These are phyloP conservation scores for Melanopsichium pennsylvanicum DNA, from an alignment of 1,284 basidiomycete genomes.

Conservation along the genomic window DNA sequence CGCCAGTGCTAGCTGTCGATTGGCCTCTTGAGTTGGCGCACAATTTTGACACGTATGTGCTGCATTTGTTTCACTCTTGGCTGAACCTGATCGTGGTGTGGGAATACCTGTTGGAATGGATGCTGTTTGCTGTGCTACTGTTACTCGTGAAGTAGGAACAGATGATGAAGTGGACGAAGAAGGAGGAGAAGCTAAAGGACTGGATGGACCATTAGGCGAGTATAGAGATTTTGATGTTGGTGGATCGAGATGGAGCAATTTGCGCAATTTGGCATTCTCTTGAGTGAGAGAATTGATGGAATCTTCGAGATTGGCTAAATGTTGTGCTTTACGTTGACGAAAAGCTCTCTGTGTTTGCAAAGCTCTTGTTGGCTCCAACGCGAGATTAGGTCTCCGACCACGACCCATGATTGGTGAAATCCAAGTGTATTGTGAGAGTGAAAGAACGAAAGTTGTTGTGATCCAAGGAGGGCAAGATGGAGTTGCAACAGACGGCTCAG, in stretches of 20 bases:
- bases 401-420: constrained; percentile 31
- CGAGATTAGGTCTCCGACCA: constrained; percentile 42
- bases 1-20: constrained; percentile 20
- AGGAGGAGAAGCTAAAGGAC: background rate
- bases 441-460: no score
- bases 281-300: constrained; percentile 17
- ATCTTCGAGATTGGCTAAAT: constrained; percentile 34
- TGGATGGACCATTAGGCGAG: background rate
- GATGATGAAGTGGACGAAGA: background rate
- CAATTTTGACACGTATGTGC: constrained; percentile 11
- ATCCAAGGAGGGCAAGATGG: no score
- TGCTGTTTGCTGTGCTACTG: background rate
- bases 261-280: constrained; percentile 31
- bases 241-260: constrained; percentile 10
- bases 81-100: no score
- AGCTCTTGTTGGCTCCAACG: constrained; percentile 47
- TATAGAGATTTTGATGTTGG: background rate
- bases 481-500: no score
- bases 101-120: no score
- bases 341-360: constrained; percentile 51
- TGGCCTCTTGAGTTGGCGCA: constrained; percentile 8
- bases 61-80: no score
- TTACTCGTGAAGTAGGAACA: background rate
- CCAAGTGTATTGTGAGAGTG: no score
- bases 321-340: constrained; percentile 49